Evolutionary conservation across 352 stramenopile species (phyloP), one percentile per base, ranked within the genome.

Genomic region (Globisporangium splendens): DNA sequence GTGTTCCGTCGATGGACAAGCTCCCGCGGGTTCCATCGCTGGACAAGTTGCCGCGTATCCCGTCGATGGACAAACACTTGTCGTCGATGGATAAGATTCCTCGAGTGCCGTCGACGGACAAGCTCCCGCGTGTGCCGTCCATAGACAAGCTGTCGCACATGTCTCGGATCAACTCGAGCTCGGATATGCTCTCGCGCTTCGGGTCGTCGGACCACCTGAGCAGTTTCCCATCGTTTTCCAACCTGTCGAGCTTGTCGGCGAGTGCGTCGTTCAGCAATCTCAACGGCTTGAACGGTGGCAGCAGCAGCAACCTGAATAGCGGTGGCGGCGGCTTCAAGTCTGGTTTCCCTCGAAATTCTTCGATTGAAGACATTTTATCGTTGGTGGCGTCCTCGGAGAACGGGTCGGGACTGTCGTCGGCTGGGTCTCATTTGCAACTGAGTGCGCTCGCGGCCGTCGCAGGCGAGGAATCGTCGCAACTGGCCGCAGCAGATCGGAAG

Each of bases 301-400:
- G 5, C 24, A 31, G 24, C 60, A 82, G 87, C 54, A 94, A 92
- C 55, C 62, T 69, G 38, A 43, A 43, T 50, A 14, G n/a, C 21
- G 24, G 51, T 8, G 67, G 68, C 48, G 61, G 68, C 11, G 54
- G 50, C 3, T 73, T 73, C 59, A 83, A 76, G 50, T 77, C 74
- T 46, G 60, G 67, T 5, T 90, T 93, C 52, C 83, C 83, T 15
- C 83, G 83, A 31, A 93, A 93, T 65, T 94, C 85, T 20, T 94
- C 85, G 14, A 91, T 94, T 44, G 85, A 94, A 57, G 85, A 94
- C 56, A 94, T 94, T 64, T 58, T 94, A 49, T 94, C 85, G 54
- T 70, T 94, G 1, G 83, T 94, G 44, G 84, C 84, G 18, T 89
- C 80, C 35, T 92, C 82, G 3, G 82, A 92, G 66, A 79, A 70